Base-by-base conservation (phyloP, 495 filamentous ascomycete species). In the Durotheca rogersii region DNA sequence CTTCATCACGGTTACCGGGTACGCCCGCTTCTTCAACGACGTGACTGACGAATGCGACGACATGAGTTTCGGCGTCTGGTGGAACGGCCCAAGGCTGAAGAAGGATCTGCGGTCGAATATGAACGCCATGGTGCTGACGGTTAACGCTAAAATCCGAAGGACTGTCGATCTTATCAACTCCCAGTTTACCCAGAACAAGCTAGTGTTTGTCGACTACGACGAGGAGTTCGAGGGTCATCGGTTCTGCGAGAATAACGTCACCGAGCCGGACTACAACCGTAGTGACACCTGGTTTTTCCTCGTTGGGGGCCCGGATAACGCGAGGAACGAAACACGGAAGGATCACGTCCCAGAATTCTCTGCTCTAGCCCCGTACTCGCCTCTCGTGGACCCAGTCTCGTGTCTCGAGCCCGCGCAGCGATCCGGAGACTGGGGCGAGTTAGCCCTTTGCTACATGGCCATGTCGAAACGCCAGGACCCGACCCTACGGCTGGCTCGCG, bases 11-110 rank as follows among this genome's bases (percentile, higher is more conserved):
- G 58, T 77, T 10, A 73, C 74, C 1, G 71, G 73, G 6, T 78
- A 78, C 47, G 72, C 72, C 15, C 62, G 65, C 3, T 78, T 78
- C 54, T 78, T 76, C 50, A 72, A 76, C 53, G 71, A 64, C 9
- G 57, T 62, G 11, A 78, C 72, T 15, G 62, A 58, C n/a, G 51
- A 47, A 3, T 78, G 75, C 40, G 68, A 78, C 23, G 58, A 66
- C 10, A 58, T 52, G 45, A 68, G 65, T 12, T 50, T 74, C 20
- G 69, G 69, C 6, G 53, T 73, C 9, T 67, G 67, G 67, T 70
- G 68, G 68, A 39, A 59, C 3, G 65, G 56, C 1, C 61, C 67
- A 0, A 65, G 58, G 50, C 53, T 74, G 23, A 67, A 61, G 30
- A 62, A 56, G 48, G 57, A 67, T 10, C 30, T 66, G 16, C 53